Conservation (phyloP, 2,329 filamentous ascomycete genomes). For the Passalora sequoiae region DNA sequence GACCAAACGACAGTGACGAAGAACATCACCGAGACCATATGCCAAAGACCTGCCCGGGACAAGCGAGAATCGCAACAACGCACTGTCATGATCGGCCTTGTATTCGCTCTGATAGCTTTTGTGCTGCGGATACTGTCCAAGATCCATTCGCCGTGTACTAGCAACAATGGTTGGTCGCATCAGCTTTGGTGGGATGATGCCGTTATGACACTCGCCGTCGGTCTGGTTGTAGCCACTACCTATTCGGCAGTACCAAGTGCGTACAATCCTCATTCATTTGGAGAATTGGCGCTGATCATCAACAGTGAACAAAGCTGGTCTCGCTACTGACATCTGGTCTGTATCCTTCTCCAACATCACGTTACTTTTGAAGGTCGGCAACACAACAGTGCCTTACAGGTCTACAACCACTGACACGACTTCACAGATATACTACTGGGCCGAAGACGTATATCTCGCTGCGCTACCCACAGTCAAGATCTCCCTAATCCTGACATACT, state of each 20-base stretch:
- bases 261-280: no score
- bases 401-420: not conserved
- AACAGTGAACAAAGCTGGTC: constrained; percentile 2
- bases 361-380: constrained; percentile 8
- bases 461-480: constrained; percentile 14
- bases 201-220: constrained; percentile 13
- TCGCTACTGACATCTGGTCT: constrained; percentile 15
- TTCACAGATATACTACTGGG: constrained; percentile 8
- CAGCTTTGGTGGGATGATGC: constrained; percentile 16
- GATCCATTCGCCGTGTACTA: constrained; percentile 7
- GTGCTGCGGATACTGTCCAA: constrained; percentile 14
- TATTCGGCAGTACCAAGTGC: constrained; percentile 6
- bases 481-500: constrained; percentile 15
- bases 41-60: constrained; percentile 9
- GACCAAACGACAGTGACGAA: constrained; percentile 10
- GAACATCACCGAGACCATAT: constrained; percentile 14
- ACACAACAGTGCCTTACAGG: no score
- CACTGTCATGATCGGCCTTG: constrained; percentile 9
- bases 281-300: not conserved
- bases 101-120: constrained; percentile 9
- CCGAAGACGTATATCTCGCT: constrained; percentile 9
- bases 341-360: constrained; percentile 13
- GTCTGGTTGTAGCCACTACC: not conserved
- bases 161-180: not conserved
- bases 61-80: not conserved